These are phyloP conservation scores for Tricharina praecox DNA, from an alignment of 495 filamentous ascomycete genomes.

Conservation along the genomic window DNA sequence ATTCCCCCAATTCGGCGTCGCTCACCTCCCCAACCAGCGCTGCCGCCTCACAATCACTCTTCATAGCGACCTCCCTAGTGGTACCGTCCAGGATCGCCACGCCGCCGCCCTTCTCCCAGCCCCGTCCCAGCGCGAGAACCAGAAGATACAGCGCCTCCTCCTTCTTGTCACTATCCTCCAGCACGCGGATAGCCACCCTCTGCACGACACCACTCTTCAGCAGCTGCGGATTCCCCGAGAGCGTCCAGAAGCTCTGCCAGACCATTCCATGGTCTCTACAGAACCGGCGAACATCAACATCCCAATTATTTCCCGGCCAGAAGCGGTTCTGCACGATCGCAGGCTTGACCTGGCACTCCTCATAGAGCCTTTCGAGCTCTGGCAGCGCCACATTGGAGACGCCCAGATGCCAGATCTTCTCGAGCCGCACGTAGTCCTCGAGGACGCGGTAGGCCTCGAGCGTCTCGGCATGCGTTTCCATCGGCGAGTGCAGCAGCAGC, in stretches of 20 bases:
- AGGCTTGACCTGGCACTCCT: slow-evolving; percentile 33
- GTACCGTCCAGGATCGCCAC: slow-evolving; percentile 56
- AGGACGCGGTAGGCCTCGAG: slow-evolving; percentile 47
- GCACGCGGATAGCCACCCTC: slow-evolving; percentile 30
- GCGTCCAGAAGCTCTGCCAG: slow-evolving; percentile 68
- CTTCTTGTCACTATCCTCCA: slow-evolving; percentile 30
- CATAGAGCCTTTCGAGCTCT: slow-evolving; percentile 37
- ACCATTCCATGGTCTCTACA: slow-evolving; percentile 41
- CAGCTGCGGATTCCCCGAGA: slow-evolving; percentile 53
- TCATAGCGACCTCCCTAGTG: slow-evolving; percentile 45
- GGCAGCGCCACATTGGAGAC: slow-evolving; percentile 50
- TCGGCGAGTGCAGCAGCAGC: slow-evolving; percentile 54
- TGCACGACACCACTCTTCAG: slow-evolving; percentile 36
- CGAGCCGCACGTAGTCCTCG: slow-evolving; percentile 44
- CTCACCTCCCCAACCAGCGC: slow-evolving; percentile 35
- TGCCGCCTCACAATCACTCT: slow-evolving; percentile 42
- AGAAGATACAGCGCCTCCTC: slow-evolving; percentile 44
- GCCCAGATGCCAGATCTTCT: slow-evolving; percentile 45
- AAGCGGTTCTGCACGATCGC: slow-evolving; percentile 65
- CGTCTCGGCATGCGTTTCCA: slow-evolving; percentile 40
- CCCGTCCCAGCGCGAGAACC: slow-evolving; percentile 39
- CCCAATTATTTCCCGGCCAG: slow-evolving; percentile 42
- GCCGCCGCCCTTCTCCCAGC: slow-evolving; percentile 27
- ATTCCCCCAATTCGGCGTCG: slow-evolving; percentile 30
- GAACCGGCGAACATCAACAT: slow-evolving; percentile 43